Evolutionary conservation across 345 rosid species (phyloP), one percentile per base, ranked within the genome.

Genomic region (Viola odorata): DNA sequence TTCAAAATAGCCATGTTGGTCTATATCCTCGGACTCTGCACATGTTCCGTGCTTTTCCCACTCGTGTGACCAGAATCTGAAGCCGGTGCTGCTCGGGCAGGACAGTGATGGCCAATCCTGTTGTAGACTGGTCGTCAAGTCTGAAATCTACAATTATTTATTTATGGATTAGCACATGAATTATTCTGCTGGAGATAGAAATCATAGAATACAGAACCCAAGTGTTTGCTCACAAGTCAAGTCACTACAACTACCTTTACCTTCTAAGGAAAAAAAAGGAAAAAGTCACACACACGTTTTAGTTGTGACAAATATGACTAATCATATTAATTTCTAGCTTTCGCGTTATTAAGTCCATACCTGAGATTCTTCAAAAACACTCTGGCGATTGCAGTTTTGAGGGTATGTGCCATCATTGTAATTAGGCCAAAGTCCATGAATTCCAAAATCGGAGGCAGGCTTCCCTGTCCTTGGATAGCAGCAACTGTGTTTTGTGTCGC

Each of bases 371-470:
- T 88, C 77, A 38, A 80, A 86, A 23, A 42, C 16, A 53, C 65
- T 75, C 11, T 75, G 76, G 32, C 84, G 81, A 60, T 91, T 79
- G 40, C 96, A 91, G 57, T 74, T 82, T 11, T 81, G 65, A 0
- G 96, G 94, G 65, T 72, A 91, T 3, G 81, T 54, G n/a, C 98
- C 98, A 58, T 80, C 80, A 0, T 77, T 82, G 75, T 84, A 80
- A 57, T 88, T 83, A 37, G 98, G 95, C 98, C 98, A 91, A n/a
- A 91, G 86, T 15, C 98, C 98, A 41, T 88, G 98, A 58, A 88
- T 84, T 53, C 96, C 84, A 51, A 91, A 91, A 80, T 88, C 91
- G 3, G 96, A 80, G 0, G 65, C 80, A 0, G 98, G 98, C 67
- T 88, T 91, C 56, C 98, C 98, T 0, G 85, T 68, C 45, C 75